Evolutionary conservation across 148 eudicot species (phyloP), one percentile per base, ranked within the genome.

Genomic region (Rheum nobile): DNA sequence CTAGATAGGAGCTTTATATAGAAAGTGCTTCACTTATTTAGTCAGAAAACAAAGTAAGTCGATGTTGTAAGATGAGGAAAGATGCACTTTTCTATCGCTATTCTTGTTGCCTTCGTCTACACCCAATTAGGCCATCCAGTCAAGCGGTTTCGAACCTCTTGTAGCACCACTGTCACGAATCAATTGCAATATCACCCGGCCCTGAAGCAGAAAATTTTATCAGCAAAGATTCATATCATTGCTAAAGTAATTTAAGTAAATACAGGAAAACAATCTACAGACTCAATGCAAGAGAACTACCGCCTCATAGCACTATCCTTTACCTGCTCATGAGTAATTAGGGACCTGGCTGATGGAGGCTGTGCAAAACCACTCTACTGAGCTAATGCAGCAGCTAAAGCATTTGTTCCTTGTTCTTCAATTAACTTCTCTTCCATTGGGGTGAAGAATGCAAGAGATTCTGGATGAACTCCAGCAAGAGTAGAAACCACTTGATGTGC

Each of bases 321-420:
- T 85, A 91, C 98, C 98, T 95, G 91, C 78, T 91, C 92, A 79
- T 95, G 97, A 68, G 91, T 86, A 71, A 95, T 84, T 55, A 95
- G 97, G 77, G 98, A 95, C 39, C 91, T 87, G 69, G 97, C 85
- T 3, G 98, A 91, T 68, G 97, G 98, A 82, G 97, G 98, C 82
- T 84, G 88, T 34, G 97, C 81, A 83, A 95, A 95, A 29, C 98
- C 98, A 82, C 98, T 91, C 85, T 91, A 71, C 55, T 89, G 95
- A 39, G 98, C 98, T 68, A 95, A 72, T n/a, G 98, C 98, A 69
- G 98, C 98, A 72, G 98, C 97, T 81, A 95, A 94, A 71, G 98
- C 93, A 75, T 75, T 73, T 16, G 89, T 82, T 74, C 98, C 98
- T 75, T 80, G 83, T 75, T 88, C 84, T 17, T 91, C 91, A 72